Evolutionary conservation across 192 early-diverging fungal species (phyloP).

Genomic region (Coemansia javaensis): DNA sequence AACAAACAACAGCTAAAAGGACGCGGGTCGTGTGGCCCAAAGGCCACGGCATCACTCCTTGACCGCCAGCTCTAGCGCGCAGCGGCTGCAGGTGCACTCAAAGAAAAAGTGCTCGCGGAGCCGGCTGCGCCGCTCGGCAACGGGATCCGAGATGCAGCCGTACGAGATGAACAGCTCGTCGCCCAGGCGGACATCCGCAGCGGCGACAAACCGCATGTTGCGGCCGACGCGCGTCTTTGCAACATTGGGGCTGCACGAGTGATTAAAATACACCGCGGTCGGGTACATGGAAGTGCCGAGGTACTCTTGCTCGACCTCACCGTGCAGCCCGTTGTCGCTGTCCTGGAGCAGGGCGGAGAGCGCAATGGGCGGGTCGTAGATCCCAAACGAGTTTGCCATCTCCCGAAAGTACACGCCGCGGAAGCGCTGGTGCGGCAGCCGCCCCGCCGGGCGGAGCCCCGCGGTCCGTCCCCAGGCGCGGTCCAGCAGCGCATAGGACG

Average conservation of each 20-base stretch:
- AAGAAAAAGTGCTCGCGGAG: slow-evolving; percentile 61
- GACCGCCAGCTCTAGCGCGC: slow-evolving; percentile 34
- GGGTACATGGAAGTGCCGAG: slow-evolving; percentile 61
- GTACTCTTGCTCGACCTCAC: slow-evolving; percentile 41
- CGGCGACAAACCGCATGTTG: slow-evolving; percentile 52
- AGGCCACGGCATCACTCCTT: too few species aligned
- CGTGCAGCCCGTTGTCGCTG: not conserved
- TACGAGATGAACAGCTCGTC: slow-evolving; percentile 65
- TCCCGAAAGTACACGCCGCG: slow-evolving; percentile 57
- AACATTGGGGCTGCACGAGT: slow-evolving; percentile 61
- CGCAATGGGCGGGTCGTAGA: slow-evolving; percentile 53
- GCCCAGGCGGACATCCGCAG: slow-evolving; percentile 33
- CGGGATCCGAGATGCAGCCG: slow-evolving; percentile 49
- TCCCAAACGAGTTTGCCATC: slow-evolving; percentile 66
- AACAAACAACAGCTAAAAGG: too few species aligned
- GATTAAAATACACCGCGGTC: slow-evolving; percentile 63
- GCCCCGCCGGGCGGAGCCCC: not conserved
- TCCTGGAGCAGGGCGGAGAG: not conserved
- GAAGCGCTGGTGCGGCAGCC: slow-evolving; percentile 41
- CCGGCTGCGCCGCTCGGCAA: slow-evolving; percentile 38
- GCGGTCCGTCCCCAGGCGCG: slow-evolving; percentile 12
- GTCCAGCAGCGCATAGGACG: slow-evolving; percentile 16
- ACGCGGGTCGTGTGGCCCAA: too few species aligned
- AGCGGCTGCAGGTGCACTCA: slow-evolving; percentile 54
- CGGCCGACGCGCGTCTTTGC: slow-evolving; percentile 42